Conservation (phyloP, 2,329 filamentous ascomycete species). For the Hypomyces rosellus region DNA sequence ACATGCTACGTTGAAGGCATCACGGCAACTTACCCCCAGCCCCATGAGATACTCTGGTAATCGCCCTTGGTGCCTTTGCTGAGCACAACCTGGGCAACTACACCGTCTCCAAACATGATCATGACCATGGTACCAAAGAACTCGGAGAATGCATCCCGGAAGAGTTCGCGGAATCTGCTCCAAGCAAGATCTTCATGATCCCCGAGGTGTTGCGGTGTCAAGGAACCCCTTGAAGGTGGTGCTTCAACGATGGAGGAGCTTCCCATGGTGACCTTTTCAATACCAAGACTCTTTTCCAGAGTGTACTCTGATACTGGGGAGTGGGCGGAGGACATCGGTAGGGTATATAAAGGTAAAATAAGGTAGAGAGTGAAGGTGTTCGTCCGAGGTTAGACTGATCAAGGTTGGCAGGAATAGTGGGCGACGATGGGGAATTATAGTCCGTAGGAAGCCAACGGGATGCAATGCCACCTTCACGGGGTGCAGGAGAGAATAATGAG, state of each 20-base stretch:
- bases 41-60: slow-evolving; percentile 45
- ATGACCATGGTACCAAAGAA: slow-evolving; percentile 64
- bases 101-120: slow-evolving; percentile 64
- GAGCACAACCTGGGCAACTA: slow-evolving; percentile 62
- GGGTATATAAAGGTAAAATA: background rate
- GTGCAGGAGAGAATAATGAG: background rate
- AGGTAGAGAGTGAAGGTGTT: background rate
- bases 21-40: slow-evolving; percentile 38
- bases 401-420: too few relatives aligned
- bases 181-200: slow-evolving; percentile 33
- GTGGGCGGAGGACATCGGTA: background rate
- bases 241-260: background rate
- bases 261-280: background rate
- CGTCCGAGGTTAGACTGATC: too few relatives aligned
- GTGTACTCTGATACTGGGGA: background rate
- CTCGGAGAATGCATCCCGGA: slow-evolving; percentile 57
- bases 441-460: too few relatives aligned
- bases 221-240: background rate
- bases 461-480: too few relatives aligned
- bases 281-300: background rate
- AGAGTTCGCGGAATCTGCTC: slow-evolving; percentile 43
- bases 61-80: slow-evolving; percentile 42
- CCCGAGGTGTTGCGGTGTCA: slow-evolving; percentile 8
- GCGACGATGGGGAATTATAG: too few relatives aligned
- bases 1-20: background rate